These are phyloP conservation scores for Silene latifolia DNA, from an alignment of 148 eudicot species.

Conservation along the genomic window DNA sequence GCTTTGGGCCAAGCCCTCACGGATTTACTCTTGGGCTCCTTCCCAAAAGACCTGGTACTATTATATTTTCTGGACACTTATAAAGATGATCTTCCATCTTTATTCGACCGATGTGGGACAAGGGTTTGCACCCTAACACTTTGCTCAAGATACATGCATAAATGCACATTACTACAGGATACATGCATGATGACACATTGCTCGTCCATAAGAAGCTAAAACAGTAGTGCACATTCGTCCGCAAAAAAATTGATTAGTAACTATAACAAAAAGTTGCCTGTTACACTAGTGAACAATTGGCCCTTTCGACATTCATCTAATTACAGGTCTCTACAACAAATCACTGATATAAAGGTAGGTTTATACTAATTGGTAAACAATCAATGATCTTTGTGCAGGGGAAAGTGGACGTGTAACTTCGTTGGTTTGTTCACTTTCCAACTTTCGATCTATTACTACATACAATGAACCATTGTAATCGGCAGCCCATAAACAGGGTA, in stretches of 20 bases:
- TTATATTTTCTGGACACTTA: too few relatives aligned
- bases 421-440: neutral
- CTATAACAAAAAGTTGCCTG: conserved; percentile 8
- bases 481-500: neutral
- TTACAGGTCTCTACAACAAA: conserved; percentile 17
- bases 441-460: conserved; percentile 8
- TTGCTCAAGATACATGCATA: too few relatives aligned
- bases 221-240: neutral
- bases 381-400: conserved; percentile 16
- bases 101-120: too few relatives aligned
- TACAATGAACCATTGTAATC: neutral
- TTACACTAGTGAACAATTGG: conserved; percentile 15
- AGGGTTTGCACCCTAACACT: too few relatives aligned
- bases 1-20: too few relatives aligned
- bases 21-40: too few relatives aligned
- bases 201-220: too few relatives aligned
- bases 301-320: conserved; percentile 9
- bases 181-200: too few relatives aligned
- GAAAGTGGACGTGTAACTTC: neutral
- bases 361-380: conserved; percentile 8
- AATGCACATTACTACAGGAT: too few relatives aligned
- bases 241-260: conserved; percentile 14
- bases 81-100: too few relatives aligned
- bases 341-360: neutral
- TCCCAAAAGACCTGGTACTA: too few relatives aligned